Base-by-base conservation (phyloP, 768 basidiomycete genomes). In the Coprinellus aureogranulatus region DNA sequence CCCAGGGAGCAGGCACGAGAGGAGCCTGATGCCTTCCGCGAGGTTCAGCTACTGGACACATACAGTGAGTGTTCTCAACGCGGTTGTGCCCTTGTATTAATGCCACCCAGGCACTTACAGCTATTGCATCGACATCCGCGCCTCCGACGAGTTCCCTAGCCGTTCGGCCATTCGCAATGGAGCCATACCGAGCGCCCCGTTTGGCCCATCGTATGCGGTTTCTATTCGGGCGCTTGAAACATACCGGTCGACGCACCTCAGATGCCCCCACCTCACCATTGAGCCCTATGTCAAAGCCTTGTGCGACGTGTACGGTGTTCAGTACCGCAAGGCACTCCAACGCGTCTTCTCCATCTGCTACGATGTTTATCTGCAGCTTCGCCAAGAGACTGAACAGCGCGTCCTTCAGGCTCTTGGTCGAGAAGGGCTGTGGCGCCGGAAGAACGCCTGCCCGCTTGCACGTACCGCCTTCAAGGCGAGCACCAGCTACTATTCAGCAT, bases 221-320 rank as follows among this genome's bases (percentile, higher is more conserved):
- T 59, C 67, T 2, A 59, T 62, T 1, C 52, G 58, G 2, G 49
- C 64, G 3, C 57, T 73, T 2, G 65, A 72, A 34, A 45, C 68
- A 1, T 73, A 57, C 47, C 62, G 62, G 14, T 52, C 23, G 3
- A 39, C 39, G 11, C 62, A 60, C 48, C 62, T 65, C 1, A 53
- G 61, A 9, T 70, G 64, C 39, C 70, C 70, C 20, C 63, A 62
- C 23, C 61, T 74, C 2, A 52, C 67, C 0, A 61, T 68, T 11
- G 60, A 74, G 47, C 59, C 67, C 8, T 70, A 72, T 44, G 50
- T 66, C 22, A 71, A 70, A 47, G 54, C 54, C 1, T 57, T 75
- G 0, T 71, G 68, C 28, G 68, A 74, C 51, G 26, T 72, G 22
- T 67, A 75, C 14, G 39, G 61, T 12, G 48, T 61, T 0, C 64